Evolutionary conservation across 192 early-diverging fungal genomes (phyloP), one percentile per base, ranked within the genome.

Genomic region (Piromyces finnis): DNA sequence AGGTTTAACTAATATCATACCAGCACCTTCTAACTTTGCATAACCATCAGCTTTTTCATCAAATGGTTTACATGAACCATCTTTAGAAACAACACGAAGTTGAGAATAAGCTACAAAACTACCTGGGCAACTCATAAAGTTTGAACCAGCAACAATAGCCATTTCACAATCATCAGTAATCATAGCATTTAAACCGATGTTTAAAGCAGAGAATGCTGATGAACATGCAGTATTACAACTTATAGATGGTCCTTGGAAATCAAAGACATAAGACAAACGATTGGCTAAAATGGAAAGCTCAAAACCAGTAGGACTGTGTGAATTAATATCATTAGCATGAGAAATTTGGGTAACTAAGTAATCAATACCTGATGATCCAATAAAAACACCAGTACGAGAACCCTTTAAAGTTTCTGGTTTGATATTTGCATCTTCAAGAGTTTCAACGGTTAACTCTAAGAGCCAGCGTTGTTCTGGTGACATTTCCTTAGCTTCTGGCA

Each of bases 41-140:
- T 86, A 86, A 12, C 85, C 85, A 78, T 86, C 81, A 2, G 85
- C 85, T 30, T 78, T 77, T 78, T 80, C 80, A 78, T 83, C 80
- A 78, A 86, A 86, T 12, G 85, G 39, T 29, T 80, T 37, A 83
- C 41, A 81, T 9, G 78, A 80, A 36, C 84, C 85, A 29, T 36
- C 83, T 2, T 80, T 29, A 18, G 85, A 86, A 37, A 86, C 81
- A 3, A 82, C 81, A 41, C 82, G 81, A 78, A 86, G 68, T 29
- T 81, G 80, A 32, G 80, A 79, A 77, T 84, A 84, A 14, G 82
- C 59, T 18, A 84, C 41, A 22, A 51, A 51, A 51, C 41, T 17
- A 22, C 41, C 41, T 5, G 41, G 41, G 16, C 41, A 51, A 22
- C 22, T 51, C 41, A 51, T 51, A 51, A 51, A 51, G 18, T 51